phyloP scores from a whole-genome alignment of 1,284 basidiomycete genomes.

The Irpex sp. region DNA sequence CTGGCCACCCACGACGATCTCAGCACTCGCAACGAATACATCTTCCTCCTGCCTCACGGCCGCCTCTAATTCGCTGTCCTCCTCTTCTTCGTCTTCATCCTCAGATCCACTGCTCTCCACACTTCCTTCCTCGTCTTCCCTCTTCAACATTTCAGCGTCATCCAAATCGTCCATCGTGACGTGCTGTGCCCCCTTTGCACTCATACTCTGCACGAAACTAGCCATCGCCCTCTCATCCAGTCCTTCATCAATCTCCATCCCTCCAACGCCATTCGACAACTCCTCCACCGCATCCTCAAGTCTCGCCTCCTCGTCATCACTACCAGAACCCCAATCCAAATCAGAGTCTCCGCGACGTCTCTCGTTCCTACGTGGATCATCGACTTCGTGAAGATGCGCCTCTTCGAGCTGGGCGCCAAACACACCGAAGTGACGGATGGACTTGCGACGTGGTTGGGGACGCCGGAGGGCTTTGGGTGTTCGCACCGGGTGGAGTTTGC shows the following conservation, averaged over 20 bases:
- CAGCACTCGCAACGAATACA: slow-evolving; percentile 26
- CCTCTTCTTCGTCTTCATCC: slow-evolving; percentile 12
- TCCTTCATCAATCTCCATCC: slow-evolving; percentile 57
- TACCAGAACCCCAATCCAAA: slow-evolving; percentile 56
- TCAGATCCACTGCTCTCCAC: slow-evolving; percentile 13
- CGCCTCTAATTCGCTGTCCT: slow-evolving; percentile 16
- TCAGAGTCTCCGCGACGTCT: slow-evolving; percentile 62
- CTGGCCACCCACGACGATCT: slow-evolving; percentile 1
- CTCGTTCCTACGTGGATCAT: slow-evolving; percentile 42
- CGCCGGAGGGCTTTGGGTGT: slow-evolving; percentile 19
- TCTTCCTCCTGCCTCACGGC: slow-evolving; percentile 29
- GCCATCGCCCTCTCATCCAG: slow-evolving; percentile 45
- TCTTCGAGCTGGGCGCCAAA: slow-evolving; percentile 58
- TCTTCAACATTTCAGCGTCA: slow-evolving; percentile 44
- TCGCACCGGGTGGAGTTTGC: slow-evolving; percentile 18
- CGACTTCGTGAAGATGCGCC: slow-evolving; percentile 34
- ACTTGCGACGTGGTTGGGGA: slow-evolving; percentile 23
- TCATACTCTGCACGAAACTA: slow-evolving; percentile 50
- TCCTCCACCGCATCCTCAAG: slow-evolving; percentile 25
- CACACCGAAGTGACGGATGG: slow-evolving; percentile 36
- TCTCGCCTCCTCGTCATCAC: slow-evolving; percentile 29
- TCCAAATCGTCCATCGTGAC: slow-evolving; percentile 64
- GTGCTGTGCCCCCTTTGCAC: slow-evolving; percentile 39
- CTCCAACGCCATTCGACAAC: slow-evolving; percentile 33
- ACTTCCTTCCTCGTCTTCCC: slow-evolving; percentile 45